phyloP scores from a whole-genome alignment of 495 filamentous ascomycete species.

The Evernia prunastri region DNA sequence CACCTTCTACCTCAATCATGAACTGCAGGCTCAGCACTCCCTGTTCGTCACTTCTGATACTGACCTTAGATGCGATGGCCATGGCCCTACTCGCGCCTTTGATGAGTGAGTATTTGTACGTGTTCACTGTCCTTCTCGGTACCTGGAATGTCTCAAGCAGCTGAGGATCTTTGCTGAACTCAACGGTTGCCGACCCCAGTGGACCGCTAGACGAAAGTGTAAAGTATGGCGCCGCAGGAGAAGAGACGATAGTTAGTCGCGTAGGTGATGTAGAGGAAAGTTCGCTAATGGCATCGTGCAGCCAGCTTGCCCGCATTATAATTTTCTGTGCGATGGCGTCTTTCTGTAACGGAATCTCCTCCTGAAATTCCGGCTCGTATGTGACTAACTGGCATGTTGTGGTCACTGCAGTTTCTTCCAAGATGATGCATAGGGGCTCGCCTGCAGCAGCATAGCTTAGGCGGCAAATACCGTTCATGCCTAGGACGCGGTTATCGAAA shows the following conservation, averaged over 20 bases:
- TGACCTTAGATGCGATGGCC: conserved; percentile 86
- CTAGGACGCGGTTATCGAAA: conserved; percentile 69
- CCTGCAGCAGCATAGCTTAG: conserved; percentile 68
- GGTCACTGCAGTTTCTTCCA: conserved; percentile 78
- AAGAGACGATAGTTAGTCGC: conserved; percentile 56
- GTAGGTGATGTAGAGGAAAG: conserved; percentile 66
- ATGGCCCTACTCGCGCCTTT: conserved; percentile 80
- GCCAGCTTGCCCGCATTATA: conserved; percentile 80
- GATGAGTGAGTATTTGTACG: conserved; percentile 78
- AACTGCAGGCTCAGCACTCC: conserved; percentile 94
- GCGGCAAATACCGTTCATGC: conserved; percentile 74
- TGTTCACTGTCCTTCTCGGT: conserved; percentile 32
- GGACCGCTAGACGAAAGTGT: conserved; percentile 66
- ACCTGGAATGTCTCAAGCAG: conserved; percentile 74
- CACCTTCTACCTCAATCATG: conserved; percentile 64
- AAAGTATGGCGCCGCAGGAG: conserved; percentile 61
- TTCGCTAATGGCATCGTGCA: conserved; percentile 79
- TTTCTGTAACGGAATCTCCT: conserved; percentile 78
- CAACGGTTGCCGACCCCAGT: conserved; percentile 72
- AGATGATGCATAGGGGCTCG: conserved; percentile 67
- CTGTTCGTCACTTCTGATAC: conserved; percentile 75
- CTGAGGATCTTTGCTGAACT: conserved; percentile 70
- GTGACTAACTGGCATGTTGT: conserved; percentile 91
- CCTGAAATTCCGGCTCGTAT: conserved; percentile 60
- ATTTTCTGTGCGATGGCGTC: conserved; percentile 80